Evolutionary conservation across 139 green algal species (phyloP).

Genomic region (Asterochloris sp.): DNA sequence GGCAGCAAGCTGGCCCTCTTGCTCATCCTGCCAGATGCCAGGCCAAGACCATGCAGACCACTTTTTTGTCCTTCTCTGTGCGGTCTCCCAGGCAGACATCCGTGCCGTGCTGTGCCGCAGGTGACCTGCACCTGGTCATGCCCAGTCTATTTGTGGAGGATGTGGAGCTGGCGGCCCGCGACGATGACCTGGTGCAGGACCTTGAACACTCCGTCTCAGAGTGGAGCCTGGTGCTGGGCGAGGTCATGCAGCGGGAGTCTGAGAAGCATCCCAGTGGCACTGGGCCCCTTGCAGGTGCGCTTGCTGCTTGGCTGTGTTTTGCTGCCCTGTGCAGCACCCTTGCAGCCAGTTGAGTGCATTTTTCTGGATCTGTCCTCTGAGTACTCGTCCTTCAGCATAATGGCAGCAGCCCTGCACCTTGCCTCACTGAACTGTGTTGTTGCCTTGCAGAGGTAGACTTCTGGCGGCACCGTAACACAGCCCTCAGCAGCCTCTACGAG

Average conservation of each 20-base stretch:
- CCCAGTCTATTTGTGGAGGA: conserved; percentile 5
- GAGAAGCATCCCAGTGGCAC: conserved; percentile 11
- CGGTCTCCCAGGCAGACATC: not conserved
- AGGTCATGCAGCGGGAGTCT: conserved; percentile 13
- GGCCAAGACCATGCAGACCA: not conserved
- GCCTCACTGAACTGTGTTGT: not conserved
- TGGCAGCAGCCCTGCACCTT: not conserved
- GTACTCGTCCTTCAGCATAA: not conserved
- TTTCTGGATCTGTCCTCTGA: not conserved
- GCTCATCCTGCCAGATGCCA: not conserved
- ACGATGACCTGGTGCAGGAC: conserved; percentile 3
- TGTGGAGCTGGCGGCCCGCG: not conserved
- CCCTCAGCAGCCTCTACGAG: conserved; percentile 73
- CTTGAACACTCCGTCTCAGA: conserved; percentile 11
- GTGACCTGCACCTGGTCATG: conserved; percentile 11
- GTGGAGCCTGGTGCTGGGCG: not conserved
- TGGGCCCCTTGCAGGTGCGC: conserved; percentile 7
- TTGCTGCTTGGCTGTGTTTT: not conserved
- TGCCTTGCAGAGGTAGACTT: conserved; percentile 78
- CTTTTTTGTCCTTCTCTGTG: not conserved
- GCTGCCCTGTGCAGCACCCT: not conserved
- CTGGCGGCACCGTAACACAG: conserved; percentile 74
- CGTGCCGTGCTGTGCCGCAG: not conserved
- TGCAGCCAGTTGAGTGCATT: too few species aligned
- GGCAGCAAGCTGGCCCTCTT: not conserved